Percentiles rank a stretch among this genome's conserved stretches.
These are phyloP conservation scores for Zygosaccharomyces pseudorouxii DNA, from an alignment of 805 yeast species.

Conservation along the genomic window DNA sequence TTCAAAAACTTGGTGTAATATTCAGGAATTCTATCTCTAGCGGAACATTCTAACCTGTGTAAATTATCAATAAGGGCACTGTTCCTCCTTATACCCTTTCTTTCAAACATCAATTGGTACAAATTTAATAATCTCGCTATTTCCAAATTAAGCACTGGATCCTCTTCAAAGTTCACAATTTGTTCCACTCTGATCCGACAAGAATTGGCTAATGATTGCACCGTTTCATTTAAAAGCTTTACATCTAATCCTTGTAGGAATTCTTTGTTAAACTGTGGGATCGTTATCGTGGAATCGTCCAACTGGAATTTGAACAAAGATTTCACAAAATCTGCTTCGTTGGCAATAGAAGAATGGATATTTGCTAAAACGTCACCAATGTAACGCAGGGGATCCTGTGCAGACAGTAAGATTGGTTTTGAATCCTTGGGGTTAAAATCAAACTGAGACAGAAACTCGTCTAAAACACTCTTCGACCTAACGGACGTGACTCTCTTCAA, in stretches of 20 bases:
- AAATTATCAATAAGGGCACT: slow-evolving; percentile 23
- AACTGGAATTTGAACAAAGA: slow-evolving; percentile 48
- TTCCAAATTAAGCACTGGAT: slow-evolving; percentile 50
- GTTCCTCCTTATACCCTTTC: slow-evolving; percentile 35
- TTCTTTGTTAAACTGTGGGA: slow-evolving; percentile 24
- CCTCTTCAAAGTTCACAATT: slow-evolving; percentile 58
- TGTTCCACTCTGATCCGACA: slow-evolving; percentile 63
- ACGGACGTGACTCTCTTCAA: slow-evolving; percentile 59
- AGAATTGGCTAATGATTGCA: slow-evolving; percentile 42
- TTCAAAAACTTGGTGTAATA: slow-evolving; percentile 22
- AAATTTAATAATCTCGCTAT: slow-evolving; percentile 60
- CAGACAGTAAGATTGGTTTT: slow-evolving; percentile 56
- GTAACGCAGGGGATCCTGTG: slow-evolving; percentile 77
- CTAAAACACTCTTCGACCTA: slow-evolving; percentile 58
- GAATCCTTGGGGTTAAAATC: slow-evolving; percentile 30
- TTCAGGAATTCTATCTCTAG: slow-evolving; percentile 23
- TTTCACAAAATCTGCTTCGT: slow-evolving; percentile 74
- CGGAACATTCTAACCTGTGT: slow-evolving; percentile 13
- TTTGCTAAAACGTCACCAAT: slow-evolving; percentile 86
- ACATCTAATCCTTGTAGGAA: slow-evolving; percentile 27
- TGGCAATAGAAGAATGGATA: slow-evolving; percentile 78
- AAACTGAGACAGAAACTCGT: slow-evolving; percentile 62
- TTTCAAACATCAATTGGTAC: slow-evolving; percentile 61
- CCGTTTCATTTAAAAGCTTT: slow-evolving; percentile 30
- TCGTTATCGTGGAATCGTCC: slow-evolving; percentile 16